Conservation (phyloP, 805 yeast genomes). For the Hanseniaspora singularis region DNA sequence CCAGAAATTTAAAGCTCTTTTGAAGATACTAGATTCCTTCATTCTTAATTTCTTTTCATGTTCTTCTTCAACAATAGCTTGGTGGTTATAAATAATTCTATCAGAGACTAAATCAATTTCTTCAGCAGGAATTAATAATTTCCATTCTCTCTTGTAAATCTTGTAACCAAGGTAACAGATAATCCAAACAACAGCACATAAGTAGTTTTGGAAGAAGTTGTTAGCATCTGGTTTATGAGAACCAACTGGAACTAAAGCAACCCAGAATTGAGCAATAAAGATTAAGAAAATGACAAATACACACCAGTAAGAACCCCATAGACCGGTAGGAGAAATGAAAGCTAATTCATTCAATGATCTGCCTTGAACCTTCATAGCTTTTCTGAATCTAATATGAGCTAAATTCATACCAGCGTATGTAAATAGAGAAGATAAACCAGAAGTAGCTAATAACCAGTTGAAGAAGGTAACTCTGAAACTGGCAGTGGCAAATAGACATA, state of each 20-base stretch:
- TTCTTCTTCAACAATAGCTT: slow-evolving; percentile 27
- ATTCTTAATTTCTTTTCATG: slow-evolving; percentile 24
- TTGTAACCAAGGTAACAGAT: slow-evolving; percentile 36
- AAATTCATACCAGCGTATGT: slow-evolving; percentile 51
- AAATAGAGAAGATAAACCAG: slow-evolving; percentile 49
- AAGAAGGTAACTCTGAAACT: slow-evolving; percentile 46
- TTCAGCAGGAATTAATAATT: slow-evolving; percentile 24
- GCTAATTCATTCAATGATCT: slow-evolving; percentile 40
- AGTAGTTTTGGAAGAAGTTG: slow-evolving; percentile 35
- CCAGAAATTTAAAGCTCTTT: slow-evolving; percentile 25
- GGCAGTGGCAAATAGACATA: slow-evolving; percentile 52
- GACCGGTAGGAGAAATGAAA: slow-evolving; percentile 40
- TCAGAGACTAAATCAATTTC: slow-evolving; percentile 26
- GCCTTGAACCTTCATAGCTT: slow-evolving; percentile 45
- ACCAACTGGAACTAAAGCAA: slow-evolving; percentile 61
- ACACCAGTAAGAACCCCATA: slow-evolving; percentile 43
- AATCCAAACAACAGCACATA: slow-evolving; percentile 38
- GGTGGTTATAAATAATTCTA: slow-evolving; percentile 28
- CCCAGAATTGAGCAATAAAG: slow-evolving; percentile 51
- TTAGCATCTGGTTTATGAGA: slow-evolving; percentile 38
- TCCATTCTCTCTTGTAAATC: slow-evolving; percentile 37
- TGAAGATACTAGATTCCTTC: slow-evolving; percentile 25
- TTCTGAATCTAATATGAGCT: slow-evolving; percentile 47
- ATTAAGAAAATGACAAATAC: slow-evolving; percentile 39
- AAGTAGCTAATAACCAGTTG: slow-evolving; percentile 51